Evolutionary conservation across 1,284 basidiomycete species (phyloP).

Genomic region (Rhodotorula mucilaginosa): DNA sequence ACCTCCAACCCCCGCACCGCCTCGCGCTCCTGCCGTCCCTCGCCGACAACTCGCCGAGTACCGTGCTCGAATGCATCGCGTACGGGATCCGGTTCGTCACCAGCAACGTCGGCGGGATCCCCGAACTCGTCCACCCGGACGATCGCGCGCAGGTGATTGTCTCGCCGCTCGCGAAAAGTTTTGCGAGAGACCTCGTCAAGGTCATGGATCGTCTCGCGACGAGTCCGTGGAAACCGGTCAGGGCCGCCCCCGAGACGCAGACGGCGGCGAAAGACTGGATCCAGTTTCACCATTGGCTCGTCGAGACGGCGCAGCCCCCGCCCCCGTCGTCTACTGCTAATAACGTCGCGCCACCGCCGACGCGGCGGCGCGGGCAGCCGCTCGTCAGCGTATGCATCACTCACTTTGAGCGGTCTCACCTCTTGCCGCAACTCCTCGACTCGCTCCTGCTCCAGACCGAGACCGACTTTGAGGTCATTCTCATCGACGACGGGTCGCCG

Average conservation of each 20-base stretch:
- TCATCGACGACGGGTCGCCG: slow-evolving; percentile 39
- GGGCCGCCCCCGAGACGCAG: slow-evolving; percentile 15
- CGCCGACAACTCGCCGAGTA: slow-evolving; percentile 40
- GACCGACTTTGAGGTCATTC: slow-evolving; percentile 31
- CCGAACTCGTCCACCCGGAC: slow-evolving; percentile 33
- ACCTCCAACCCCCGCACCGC: slow-evolving; percentile 27
- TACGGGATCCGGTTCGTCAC: slow-evolving; percentile 34
- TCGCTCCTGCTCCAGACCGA: slow-evolving; percentile 31
- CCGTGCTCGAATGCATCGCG: slow-evolving; percentile 40
- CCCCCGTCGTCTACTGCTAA: neutral
- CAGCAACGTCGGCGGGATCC: slow-evolving; percentile 32
- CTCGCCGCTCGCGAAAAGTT: slow-evolving; percentile 16
- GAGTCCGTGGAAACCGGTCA: slow-evolving; percentile 2
- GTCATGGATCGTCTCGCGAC: neutral
- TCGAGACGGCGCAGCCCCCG: neutral
- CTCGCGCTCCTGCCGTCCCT: slow-evolving; percentile 38
- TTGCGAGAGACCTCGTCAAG: slow-evolving; percentile 7
- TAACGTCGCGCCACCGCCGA: too few species aligned
- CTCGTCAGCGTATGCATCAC: slow-evolving; percentile 35
- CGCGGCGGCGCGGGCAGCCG: neutral
- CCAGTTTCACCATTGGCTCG: slow-evolving; percentile 25
- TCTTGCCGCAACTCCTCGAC: slow-evolving; percentile 33
- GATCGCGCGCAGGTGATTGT: slow-evolving; percentile 21
- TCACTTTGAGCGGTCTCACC: slow-evolving; percentile 36
- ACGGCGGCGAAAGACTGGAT: slow-evolving; percentile 27